These are phyloP conservation scores for Abortiporus biennis DNA, from an alignment of 1,284 basidiomycete species.

Conservation along the genomic window DNA sequence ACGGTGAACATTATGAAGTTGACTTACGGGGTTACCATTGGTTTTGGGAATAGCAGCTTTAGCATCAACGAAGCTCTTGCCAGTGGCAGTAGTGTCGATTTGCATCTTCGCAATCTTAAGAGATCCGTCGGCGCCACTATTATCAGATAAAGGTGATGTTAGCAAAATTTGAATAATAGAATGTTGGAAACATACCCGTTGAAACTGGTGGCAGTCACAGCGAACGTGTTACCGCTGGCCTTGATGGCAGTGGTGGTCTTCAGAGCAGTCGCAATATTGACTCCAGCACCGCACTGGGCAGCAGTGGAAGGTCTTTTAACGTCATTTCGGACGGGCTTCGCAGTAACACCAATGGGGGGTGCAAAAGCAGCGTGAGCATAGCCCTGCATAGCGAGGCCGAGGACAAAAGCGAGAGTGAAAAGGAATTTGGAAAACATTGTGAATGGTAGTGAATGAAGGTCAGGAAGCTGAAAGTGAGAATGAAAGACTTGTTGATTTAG, in stretches of 20 bases:
- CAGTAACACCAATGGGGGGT: slow-evolving; percentile 41
- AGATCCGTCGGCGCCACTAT: slow-evolving; percentile 42
- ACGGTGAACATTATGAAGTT: background rate
- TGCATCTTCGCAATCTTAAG: slow-evolving; percentile 34
- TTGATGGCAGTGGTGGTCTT: slow-evolving; percentile 34
- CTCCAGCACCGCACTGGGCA: slow-evolving; percentile 36
- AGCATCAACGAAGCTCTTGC: slow-evolving; percentile 25
- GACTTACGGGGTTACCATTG: slow-evolving; percentile 32
- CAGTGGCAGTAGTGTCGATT: slow-evolving; percentile 32
- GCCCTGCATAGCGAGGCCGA: slow-evolving; percentile 19
- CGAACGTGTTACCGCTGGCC: slow-evolving; percentile 36
- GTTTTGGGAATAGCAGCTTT: slow-evolving; percentile 27
- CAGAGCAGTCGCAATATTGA: slow-evolving; percentile 35
- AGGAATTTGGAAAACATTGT: slow-evolving; percentile 20
- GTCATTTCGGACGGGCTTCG: slow-evolving; percentile 32
- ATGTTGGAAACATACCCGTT: slow-evolving; percentile 34
- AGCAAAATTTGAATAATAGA: slow-evolving; percentile 1
- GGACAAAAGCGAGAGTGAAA: slow-evolving; percentile 12
- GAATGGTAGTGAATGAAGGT: slow-evolving; percentile 5
- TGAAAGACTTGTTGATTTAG: background rate
- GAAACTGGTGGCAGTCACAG: slow-evolving; percentile 40
- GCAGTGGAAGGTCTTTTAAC: slow-evolving; percentile 37
- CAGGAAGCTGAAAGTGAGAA: background rate
- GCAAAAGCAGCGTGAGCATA: slow-evolving; percentile 39
- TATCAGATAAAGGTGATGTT: slow-evolving; percentile 2